Evolutionary conservation across 1,139 yeast species (phyloP), one percentile per base, ranked within the genome.

Genomic region (Kazachstania sp.): DNA sequence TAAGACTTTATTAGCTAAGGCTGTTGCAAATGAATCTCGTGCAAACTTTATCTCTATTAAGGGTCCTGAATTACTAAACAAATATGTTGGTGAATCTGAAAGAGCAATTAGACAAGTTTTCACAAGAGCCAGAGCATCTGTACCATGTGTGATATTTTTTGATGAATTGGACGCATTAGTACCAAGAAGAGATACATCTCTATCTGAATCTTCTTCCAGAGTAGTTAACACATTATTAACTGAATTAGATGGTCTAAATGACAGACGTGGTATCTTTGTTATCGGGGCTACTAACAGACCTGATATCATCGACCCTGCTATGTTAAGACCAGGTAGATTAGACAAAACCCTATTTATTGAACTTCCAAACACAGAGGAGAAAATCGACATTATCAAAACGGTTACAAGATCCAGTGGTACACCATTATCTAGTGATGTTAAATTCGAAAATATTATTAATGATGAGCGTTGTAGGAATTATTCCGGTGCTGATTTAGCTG

Each of bases 261-360:
- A 90, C 57, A 75, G 98, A 59, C 79, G 83, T 48, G 97, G 97
- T 1, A 86, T 92, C 1, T 92, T 84, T 64, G 98, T 92, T 3
- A 80, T 92, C 55, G 98, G 97, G 31, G 98, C 98, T 1, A 92
- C 98, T 0, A 92, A 92, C 61, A 77, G 98, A 64, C 97, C 97
- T 0, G 98, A 92, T 66, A 92, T 92, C 88, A 92, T 92, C 54
- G 98, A 92, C 66, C 92, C 96, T 8, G 98, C 98, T 1, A 92
- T 92, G 97, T 71, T 92, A 46, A 78, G 98, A 63, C 98, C 98
- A 0, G 98, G 98, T 2, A 78, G 98, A 64, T 73, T 92, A 58
- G 98, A 92, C 63, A 92, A 92, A 66, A 90, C 96, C 3, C 71
- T 92, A 43, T 90, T 83, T 65, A 94, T 92, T 40, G 97, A 92